Conservation (phyloP, 2,329 filamentous ascomycete species). For the Pleoardoris graminearum region DNA sequence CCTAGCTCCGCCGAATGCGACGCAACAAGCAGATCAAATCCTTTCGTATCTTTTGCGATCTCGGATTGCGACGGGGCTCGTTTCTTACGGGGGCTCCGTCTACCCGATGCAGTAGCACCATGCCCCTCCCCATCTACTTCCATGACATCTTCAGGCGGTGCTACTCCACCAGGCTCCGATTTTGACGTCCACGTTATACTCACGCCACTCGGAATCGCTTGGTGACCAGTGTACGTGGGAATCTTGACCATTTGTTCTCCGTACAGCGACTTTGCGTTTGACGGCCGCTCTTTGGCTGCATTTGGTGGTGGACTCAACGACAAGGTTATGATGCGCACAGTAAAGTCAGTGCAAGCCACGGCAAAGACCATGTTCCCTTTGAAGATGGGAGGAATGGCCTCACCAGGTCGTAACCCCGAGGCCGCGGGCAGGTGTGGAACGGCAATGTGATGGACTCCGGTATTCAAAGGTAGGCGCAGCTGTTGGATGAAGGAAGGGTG, state of each 20-base stretch:
- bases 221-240: slow-evolving; percentile 52
- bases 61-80: slow-evolving; percentile 28
- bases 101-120: slow-evolving; percentile 19
- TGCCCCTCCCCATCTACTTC: slow-evolving; percentile 38
- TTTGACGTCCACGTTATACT: slow-evolving; percentile 57
- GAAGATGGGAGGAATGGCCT: slow-evolving; percentile 52
- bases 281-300: slow-evolving; percentile 31
- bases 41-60: slow-evolving; percentile 30
- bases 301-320: slow-evolving; percentile 58
- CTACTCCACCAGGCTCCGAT: slow-evolving; percentile 20
- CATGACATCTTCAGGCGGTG: slow-evolving; percentile 39
- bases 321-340: slow-evolving; percentile 58
- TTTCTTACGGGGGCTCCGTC: slow-evolving; percentile 24
- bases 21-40: slow-evolving; percentile 48
- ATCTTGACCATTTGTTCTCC: slow-evolving; percentile 56
- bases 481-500: slow-evolving; percentile 59
- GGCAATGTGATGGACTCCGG: slow-evolving; percentile 58
- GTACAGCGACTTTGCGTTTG: slow-evolving; percentile 29
- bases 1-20: slow-evolving; percentile 47
- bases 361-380: slow-evolving; percentile 57
- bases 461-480: slow-evolving; percentile 59
- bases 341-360: slow-evolving; percentile 60
- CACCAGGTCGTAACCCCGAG: slow-evolving; percentile 35
- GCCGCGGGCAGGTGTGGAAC: slow-evolving; percentile 48
- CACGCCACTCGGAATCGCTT: slow-evolving; percentile 55